phyloP scores from a whole-genome alignment of 2,329 filamentous ascomycete species.

The Paraphoma chrysanthemicola region DNA sequence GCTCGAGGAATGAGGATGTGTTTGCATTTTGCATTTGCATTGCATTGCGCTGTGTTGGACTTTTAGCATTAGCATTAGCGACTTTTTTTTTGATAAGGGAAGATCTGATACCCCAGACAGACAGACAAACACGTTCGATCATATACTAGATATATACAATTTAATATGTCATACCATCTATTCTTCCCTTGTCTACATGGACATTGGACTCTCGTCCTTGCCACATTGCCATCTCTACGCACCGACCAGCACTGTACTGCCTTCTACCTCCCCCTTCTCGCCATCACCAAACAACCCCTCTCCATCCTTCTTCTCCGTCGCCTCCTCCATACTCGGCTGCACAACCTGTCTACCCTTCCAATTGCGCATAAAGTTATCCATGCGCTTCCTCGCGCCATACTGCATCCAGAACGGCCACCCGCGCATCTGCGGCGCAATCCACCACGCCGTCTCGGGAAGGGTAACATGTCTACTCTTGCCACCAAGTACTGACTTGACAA shows the following conservation, averaged over 20 bases:
- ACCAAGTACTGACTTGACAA: conserved; percentile 66
- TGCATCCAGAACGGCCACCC: conserved; percentile 70
- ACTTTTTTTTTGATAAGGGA: background rate
- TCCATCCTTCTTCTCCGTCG: conserved; percentile 23
- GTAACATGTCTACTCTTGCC: conserved; percentile 66
- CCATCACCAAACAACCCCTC: conserved; percentile 36
- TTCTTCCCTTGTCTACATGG: background rate
- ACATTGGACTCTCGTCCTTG: background rate
- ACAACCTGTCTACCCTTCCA: conserved; percentile 49
- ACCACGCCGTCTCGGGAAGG: conserved; percentile 55
- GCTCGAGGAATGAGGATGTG: background rate
- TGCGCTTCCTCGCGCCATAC: conserved; percentile 56
- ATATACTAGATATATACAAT: background rate
- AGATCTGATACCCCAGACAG: background rate
- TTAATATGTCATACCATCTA: background rate
- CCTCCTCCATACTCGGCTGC: conserved; percentile 39
- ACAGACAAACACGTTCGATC: too few relatives aligned
- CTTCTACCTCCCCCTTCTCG: background rate
- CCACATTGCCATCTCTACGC: too few relatives aligned
- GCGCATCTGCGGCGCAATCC: conserved; percentile 48
- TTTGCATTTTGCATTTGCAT: background rate
- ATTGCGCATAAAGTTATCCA: conserved; percentile 42
- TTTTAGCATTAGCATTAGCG: background rate
- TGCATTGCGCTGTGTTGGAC: background rate
- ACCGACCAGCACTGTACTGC: conserved; percentile 1